A percentile compares a stretch with the other conserved stretches of the same genome.
Conservation (phyloP, 2,329 filamentous ascomycete genomes). For the Trichophyton schoenleinii region DNA sequence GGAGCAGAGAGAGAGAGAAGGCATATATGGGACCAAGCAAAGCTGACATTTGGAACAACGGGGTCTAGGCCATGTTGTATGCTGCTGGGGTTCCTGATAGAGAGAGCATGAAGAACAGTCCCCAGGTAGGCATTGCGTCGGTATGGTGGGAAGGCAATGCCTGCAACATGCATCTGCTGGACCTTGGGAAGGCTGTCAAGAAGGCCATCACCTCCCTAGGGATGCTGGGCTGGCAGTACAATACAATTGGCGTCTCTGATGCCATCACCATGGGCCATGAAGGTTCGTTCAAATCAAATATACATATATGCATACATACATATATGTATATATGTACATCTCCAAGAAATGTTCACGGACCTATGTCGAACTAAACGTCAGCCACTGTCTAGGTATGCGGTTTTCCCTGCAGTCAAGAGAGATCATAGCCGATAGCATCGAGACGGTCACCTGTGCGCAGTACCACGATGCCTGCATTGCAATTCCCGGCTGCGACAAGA, state of each 20-base stretch:
- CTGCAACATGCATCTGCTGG: slow-evolving; percentile 70
- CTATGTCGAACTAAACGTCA: neutral
- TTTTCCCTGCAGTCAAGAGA: slow-evolving; percentile 85
- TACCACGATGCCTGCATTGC: slow-evolving; percentile 87
- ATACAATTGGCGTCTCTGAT: slow-evolving; percentile 79
- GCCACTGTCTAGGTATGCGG: slow-evolving; percentile 57
- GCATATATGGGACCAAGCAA: neutral
- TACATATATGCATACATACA: neutral
- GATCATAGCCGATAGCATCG: slow-evolving; percentile 87
- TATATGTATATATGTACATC: neutral
- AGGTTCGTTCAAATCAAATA: slow-evolving; percentile 39
- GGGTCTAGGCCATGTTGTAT: slow-evolving; percentile 76
- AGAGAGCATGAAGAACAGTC: slow-evolving; percentile 75
- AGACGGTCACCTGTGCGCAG: slow-evolving; percentile 84
- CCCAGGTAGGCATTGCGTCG: slow-evolving; percentile 80
- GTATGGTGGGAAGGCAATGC: slow-evolving; percentile 98
- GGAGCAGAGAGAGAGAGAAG: neutral
- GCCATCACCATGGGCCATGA: slow-evolving; percentile 93
- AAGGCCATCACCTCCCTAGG: slow-evolving; percentile 63
- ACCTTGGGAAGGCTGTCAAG: slow-evolving; percentile 80
- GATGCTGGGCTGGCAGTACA: slow-evolving; percentile 92
- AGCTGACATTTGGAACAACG: neutral
- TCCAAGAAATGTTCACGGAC: neutral
- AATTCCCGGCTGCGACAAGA: slow-evolving; percentile 92
- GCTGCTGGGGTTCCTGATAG: slow-evolving; percentile 75